Base-by-base conservation (phyloP, 1,139 yeast genomes). In the Hansenula anomala region DNA sequence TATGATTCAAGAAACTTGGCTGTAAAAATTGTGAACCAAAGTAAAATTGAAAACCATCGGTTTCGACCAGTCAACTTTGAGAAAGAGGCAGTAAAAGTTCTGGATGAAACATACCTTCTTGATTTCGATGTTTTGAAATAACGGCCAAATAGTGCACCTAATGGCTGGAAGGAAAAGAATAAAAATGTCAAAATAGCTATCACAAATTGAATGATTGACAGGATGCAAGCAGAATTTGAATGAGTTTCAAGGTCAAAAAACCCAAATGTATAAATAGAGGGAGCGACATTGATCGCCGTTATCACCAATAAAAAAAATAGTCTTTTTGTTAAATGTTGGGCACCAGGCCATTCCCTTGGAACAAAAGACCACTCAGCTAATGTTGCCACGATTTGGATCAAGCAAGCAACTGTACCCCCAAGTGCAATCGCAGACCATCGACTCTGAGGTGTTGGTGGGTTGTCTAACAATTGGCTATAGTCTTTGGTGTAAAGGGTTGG, bases 1-100 rank as follows among this genome's bases (percentile, higher is more conserved):
- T 87, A 88, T 0, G 96, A 87, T 57, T 88, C 96, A 16, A 77
- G 61, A 51, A 81, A 80, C 55, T 88, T 88, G 4, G 89, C 84
- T 22, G 71, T 60, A 54, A 86, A 82, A 0, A 87, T 86, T 23
- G 75, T 62, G 3, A 75, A 43, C 94, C 96, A 86, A 36, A 88
- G 61, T 1, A 77, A 60, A 39, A 70, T 66, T 1, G 95, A 86
- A 43, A 78, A 69, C 42, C 73, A 57, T 38, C 70, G 63, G 37
- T 80, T 78, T 42, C 78, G 66, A 0, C 70, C 67, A 2, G 59
- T 59, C 22, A 86, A 61, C 30, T 61, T 60, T 2, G 88, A 80
- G 52, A 80, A 85, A 1, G 77, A 66, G 30, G 71, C 78, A 58
- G 65, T 75, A 54, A 63, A 79, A 50, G 64, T 75, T 64, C 54